Evolutionary conservation across 192 early-diverging fungal species (phyloP), one percentile per base, ranked within the genome.

Genomic region (Coemansia sp.): DNA sequence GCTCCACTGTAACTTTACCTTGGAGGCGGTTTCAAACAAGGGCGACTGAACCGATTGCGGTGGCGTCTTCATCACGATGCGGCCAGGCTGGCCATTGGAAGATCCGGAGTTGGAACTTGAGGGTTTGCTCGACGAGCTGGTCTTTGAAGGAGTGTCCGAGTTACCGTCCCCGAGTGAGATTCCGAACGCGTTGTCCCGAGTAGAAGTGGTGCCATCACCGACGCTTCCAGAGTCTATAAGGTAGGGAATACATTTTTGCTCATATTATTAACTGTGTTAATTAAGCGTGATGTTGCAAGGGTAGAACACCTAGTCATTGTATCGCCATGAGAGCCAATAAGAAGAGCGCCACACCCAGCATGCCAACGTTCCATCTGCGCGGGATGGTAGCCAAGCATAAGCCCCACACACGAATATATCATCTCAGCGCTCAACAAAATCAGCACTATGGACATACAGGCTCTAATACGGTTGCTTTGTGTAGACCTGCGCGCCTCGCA

Each of bases 11-110:
- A 81, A 70, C 69, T 75, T 72, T 26, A 81, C 78, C 54, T 59
- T 64, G 24, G 73, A 76, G 8, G 62, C 64, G 31, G 60, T 69
- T 54, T 81, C 78, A 62, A 81, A 81, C 59, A 76, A 67, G 19
- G 78, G 78, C 54, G 73, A 76, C 48, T 68, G 63, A 48, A 81
- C 70, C 1, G 73, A 60, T 49, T 58, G 74, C 23, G 78, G 78
- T 32, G 78, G 78, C 28, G 74, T 76, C 47, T 76, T 76, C 74
- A 81, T 81, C 16, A 69, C 67, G 21, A 81, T 81, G 41, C 73
- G 73, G 7, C 78, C 78, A 8, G 78, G 78, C 64, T 81, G 78
- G 52, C 78, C 78, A 68, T 81, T 80, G 26, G 71, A 74, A 8
- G 71, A 67, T 27, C 77, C 62, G n/a, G 68, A 68, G 62, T 65